Conservation (phyloP, 1,284 basidiomycete species). For the Melampsora abietis-canadensis region DNA sequence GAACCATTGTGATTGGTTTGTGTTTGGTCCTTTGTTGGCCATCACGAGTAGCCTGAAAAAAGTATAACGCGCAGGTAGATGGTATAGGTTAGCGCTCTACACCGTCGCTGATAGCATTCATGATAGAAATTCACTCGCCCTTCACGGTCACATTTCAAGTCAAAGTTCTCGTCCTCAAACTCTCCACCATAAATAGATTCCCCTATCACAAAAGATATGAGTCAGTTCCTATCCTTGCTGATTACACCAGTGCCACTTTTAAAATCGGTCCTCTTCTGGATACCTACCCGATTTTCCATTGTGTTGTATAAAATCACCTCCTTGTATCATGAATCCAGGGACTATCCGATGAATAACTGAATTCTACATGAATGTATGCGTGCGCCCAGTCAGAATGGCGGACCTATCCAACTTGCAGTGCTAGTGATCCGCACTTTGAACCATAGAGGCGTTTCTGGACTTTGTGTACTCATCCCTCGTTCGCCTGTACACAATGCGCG, state of each 20-base stretch:
- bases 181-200: slow-evolving; percentile 39
- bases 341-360: slow-evolving; percentile 36
- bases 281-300: slow-evolving; percentile 33
- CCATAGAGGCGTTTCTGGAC: slow-evolving; percentile 15
- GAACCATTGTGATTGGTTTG: slow-evolving; percentile 41
- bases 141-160: slow-evolving; percentile 30
- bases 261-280: no score
- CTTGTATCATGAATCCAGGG: slow-evolving; percentile 38
- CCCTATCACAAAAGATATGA: not conserved
- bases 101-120: not conserved
- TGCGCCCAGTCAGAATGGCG: not conserved
- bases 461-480: slow-evolving; percentile 25
- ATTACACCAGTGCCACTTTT: no score
- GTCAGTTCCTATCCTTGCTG: no score
- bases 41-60: slow-evolving; percentile 31
- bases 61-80: not conserved
- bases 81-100: not conserved
- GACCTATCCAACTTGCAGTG: not conserved
- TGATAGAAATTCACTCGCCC: slow-evolving; percentile 2
- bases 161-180: slow-evolving; percentile 36
- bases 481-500: slow-evolving; percentile 36
- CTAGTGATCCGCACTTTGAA: slow-evolving; percentile 21
- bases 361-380: slow-evolving; percentile 9
- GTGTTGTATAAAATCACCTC: slow-evolving; percentile 32
- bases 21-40: slow-evolving; percentile 37